Percentiles rank a stretch among this genome's conserved stretches.
phyloP scores from a whole-genome alignment of 2,329 filamentous ascomycete genomes.

The Apiospora rasikravindrae region DNA sequence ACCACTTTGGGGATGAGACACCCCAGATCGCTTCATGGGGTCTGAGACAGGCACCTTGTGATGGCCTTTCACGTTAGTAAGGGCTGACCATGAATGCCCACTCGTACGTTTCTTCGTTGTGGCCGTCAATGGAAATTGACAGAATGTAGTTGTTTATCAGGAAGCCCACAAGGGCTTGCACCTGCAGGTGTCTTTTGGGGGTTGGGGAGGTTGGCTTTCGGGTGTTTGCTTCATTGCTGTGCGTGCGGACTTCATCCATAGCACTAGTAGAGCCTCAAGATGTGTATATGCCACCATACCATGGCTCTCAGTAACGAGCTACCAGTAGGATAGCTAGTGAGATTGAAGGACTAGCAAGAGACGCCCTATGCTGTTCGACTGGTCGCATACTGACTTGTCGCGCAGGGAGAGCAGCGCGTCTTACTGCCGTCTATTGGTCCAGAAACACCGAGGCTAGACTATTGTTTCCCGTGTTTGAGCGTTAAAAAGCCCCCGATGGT shows the following conservation, averaged over 20 bases:
- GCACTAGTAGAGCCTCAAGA: background rate
- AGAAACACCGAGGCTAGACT: background rate
- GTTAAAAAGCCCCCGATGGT: slow-evolving; percentile 7
- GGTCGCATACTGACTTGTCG: background rate
- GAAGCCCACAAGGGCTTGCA: background rate
- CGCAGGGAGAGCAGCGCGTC: background rate
- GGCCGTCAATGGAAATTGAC: background rate
- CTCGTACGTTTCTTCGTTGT: background rate
- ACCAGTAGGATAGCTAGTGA: background rate
- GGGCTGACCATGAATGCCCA: background rate
- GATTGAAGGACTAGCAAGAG: background rate
- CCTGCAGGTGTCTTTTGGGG: background rate
- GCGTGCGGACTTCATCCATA: background rate
- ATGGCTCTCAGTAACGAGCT: background rate
- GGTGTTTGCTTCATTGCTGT: background rate
- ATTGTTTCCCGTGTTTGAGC: slow-evolving; percentile 11
- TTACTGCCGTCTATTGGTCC: background rate
- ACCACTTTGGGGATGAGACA: slow-evolving; percentile 8
- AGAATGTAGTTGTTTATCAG: background rate
- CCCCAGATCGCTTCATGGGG: background rate
- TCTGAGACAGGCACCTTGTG: slow-evolving; percentile 6
- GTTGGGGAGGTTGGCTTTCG: background rate
- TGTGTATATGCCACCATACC: background rate
- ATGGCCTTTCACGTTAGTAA: background rate
- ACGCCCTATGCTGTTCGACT: background rate